Percentiles rank a stretch among this genome's conserved stretches.
Conservation (phyloP, 495 filamentous ascomycete genomes). For the Sporormia fimetaria region DNA sequence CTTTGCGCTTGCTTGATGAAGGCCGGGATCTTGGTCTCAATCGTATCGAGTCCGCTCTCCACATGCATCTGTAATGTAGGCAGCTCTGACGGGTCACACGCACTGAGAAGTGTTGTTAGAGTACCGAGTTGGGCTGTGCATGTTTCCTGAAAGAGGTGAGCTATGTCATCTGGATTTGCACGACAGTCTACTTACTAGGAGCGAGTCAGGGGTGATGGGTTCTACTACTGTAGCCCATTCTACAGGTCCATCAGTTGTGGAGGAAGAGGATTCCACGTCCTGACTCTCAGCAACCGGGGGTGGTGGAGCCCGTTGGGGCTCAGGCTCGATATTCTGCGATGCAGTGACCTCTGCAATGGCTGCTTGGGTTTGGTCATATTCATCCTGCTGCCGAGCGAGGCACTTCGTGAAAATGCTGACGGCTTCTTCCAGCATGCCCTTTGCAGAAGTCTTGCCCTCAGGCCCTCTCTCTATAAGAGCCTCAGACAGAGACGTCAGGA, state of each 20-base stretch:
- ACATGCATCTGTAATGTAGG: constrained; percentile 36
- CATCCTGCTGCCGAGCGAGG: constrained; percentile 46
- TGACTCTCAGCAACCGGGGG: constrained; percentile 9
- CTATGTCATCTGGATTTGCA: no score
- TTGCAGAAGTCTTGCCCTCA: constrained; percentile 21
- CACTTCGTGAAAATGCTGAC: constrained; percentile 53
- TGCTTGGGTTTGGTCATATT: constrained; percentile 43
- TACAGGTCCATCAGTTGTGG: constrained; percentile 37
- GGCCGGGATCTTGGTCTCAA: constrained; percentile 34
- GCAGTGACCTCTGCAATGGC: constrained; percentile 22
- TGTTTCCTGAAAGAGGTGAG: no score
- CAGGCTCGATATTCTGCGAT: constrained; percentile 32
- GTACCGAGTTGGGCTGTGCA: constrained; percentile 50
- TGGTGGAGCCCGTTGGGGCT: constrained; percentile 10
- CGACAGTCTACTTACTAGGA: no score
- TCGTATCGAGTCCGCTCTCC: constrained; percentile 32
- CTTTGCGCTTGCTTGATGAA: constrained; percentile 30
- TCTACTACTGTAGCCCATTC: constrained; percentile 51
- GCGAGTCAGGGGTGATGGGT: constrained; percentile 48
- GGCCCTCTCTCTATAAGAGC: constrained; percentile 41
- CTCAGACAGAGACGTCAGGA: constrained; percentile 54
- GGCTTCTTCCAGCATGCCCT: constrained; percentile 47
- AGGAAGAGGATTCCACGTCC: constrained; percentile 26
- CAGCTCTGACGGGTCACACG: constrained; percentile 7
- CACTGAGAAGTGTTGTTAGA: constrained; percentile 39